Percentiles rank a stretch among this genome's conserved stretches.
Evolutionary conservation across 1,284 basidiomycete genomes (phyloP).

Genomic region (Sporisorium scitamineum): DNA sequence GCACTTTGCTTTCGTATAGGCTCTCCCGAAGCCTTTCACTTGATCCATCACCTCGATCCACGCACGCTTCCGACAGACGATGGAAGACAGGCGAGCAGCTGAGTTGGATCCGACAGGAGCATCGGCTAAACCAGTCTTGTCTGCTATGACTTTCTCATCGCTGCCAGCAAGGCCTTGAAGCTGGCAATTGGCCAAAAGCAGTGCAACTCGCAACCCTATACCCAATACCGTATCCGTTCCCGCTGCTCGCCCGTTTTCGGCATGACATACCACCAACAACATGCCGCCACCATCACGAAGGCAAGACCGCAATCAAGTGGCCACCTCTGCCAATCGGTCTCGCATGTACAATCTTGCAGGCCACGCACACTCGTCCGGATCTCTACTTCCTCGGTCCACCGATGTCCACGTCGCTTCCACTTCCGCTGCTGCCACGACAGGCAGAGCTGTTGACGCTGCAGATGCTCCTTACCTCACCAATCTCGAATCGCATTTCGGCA

Average conservation of each 20-base stretch:
- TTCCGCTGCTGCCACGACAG: neutral
- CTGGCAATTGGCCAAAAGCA: neutral
- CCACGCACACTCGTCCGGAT: slow-evolving; percentile 48
- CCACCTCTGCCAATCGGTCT: slow-evolving; percentile 24
- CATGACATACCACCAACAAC: slow-evolving; percentile 19
- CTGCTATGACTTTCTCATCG: neutral
- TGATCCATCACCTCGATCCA: neutral
- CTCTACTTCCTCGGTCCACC: slow-evolving; percentile 41
- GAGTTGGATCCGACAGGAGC: neutral
- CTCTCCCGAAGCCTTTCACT: too few species aligned
- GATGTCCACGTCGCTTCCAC: slow-evolving; percentile 32
- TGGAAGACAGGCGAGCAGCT: too few species aligned
- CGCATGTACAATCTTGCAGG: slow-evolving; percentile 52
- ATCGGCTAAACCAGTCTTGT: neutral
- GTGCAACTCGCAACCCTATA: neutral
- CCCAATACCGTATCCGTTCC: neutral
- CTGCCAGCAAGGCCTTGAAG: too few species aligned
- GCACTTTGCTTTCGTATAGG: too few species aligned
- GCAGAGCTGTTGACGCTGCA: slow-evolving; percentile 27
- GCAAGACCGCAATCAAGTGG: slow-evolving; percentile 15
- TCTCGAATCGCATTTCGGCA: slow-evolving; percentile 58
- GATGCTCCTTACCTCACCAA: slow-evolving; percentile 62
- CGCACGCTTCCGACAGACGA: neutral
- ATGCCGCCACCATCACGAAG: slow-evolving; percentile 30
- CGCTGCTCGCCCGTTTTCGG: too few species aligned